Evolutionary conservation across 176 grass and related monocot species (phyloP).

Genomic region (Dactylis glomerata): DNA sequence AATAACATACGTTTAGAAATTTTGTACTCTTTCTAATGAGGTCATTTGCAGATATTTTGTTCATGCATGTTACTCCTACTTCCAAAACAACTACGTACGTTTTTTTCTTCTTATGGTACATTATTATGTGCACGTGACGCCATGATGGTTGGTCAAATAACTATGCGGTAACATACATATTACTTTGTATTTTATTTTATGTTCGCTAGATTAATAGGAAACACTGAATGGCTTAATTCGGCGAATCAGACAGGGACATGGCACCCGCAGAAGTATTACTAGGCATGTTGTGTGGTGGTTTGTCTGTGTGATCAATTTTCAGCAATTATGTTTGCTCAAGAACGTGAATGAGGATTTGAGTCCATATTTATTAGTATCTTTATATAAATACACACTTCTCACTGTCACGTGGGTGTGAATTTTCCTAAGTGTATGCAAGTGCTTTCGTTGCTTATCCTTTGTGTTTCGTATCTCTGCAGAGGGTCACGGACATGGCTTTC

Average conservation of each 20-base stretch:
- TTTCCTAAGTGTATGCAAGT: neutral
- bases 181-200: neutral
- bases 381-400: neutral
- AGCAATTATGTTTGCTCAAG: neutral
- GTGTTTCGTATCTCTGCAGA: slow-evolving; percentile 56
- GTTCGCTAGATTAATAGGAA: neutral
- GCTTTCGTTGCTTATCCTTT: slow-evolving; percentile 25
- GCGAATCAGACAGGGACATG: neutral
- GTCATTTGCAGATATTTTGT: neutral
- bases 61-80: neutral
- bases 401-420: slow-evolving; percentile 1
- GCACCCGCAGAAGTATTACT: neutral
- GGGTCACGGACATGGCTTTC: slow-evolving; percentile 99
- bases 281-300: neutral
- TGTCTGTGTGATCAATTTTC: neutral
- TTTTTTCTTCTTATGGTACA: neutral
- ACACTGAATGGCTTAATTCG: neutral
- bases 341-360: neutral
- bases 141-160: neutral
- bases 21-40: neutral
- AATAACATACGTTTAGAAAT: neutral
- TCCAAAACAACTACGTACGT: neutral
- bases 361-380: neutral
- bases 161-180: neutral
- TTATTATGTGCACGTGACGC: slow-evolving; percentile 11